phyloP scores from a whole-genome alignment of 2,329 filamentous ascomycete genomes.

The Thelonectria discophora region DNA sequence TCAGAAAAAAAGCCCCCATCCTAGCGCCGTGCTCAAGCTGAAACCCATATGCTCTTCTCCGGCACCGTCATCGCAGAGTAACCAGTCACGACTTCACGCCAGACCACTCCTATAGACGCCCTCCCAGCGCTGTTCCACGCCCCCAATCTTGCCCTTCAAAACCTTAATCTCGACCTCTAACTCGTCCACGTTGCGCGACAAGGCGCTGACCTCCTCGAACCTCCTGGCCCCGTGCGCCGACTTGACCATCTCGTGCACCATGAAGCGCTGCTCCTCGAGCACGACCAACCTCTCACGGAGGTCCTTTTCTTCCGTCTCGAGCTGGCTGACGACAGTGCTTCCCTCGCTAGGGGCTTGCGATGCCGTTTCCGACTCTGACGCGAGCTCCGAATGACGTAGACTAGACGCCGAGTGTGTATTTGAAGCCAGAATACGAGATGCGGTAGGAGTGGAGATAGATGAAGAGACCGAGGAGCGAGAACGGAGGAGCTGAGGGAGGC shows the following conservation, averaged over 20 bases:
- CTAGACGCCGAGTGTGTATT: constrained; percentile 49
- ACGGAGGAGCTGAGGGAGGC: constrained; percentile 71
- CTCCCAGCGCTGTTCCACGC: constrained; percentile 70
- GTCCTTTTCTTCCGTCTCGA: constrained; percentile 86
- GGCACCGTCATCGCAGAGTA: not conserved
- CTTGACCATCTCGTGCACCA: constrained; percentile 86
- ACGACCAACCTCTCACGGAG: constrained; percentile 82
- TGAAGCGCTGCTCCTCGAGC: constrained; percentile 89
- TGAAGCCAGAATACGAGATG: constrained; percentile 46
- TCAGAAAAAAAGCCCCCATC: not conserved
- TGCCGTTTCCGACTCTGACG: constrained; percentile 55
- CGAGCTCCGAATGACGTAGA: constrained; percentile 58
- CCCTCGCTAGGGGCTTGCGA: constrained; percentile 57
- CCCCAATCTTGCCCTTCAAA: constrained; percentile 70
- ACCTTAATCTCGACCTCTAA: constrained; percentile 79
- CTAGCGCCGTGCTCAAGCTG: not conserved
- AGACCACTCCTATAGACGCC: constrained; percentile 56
- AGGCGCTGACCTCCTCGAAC: constrained; percentile 85
- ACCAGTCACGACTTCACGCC: constrained; percentile 18
- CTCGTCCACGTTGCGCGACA: constrained; percentile 84
- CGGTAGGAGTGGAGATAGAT: constrained; percentile 36
- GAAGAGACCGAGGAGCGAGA: constrained; percentile 50
- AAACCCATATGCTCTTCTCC: not conserved
- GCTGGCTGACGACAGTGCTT: constrained; percentile 62
- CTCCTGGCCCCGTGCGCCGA: constrained; percentile 78